Base-by-base conservation (phyloP, 805 yeast genomes). In the Saturnispora sanitii region DNA sequence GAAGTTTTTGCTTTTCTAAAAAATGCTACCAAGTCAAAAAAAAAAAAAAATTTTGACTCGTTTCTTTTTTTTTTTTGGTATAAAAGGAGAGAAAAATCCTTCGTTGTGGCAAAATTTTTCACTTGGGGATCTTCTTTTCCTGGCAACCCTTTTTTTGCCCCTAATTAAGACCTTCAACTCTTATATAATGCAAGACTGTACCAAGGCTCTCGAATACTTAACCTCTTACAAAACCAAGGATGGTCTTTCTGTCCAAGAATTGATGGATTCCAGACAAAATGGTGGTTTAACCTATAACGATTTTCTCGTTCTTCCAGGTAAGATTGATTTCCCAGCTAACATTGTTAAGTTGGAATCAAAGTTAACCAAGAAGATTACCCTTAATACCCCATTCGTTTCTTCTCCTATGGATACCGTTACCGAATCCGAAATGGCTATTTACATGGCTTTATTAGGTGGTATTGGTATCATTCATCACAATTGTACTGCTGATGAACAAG, bases 321-420 rank as follows among this genome's bases (percentile, higher is more conserved):
- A 86, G 70, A 84, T 90, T 58, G 73, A 77, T 55, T 88, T 88
- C 70, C 84, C 96, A 47, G 76, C 96, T 23, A 71, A 80, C 40
- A 67, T 53, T 18, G 96, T 92, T 46, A 66, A 68, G 37, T 71
- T 90, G 61, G 95, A 88, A 53, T 74, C 95, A 49, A 82, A 75
- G 64, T 71, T 92, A 65, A 90, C 98, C 59, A 88, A 82, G 71
- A 82, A 81, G 58, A 92, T 92, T 71, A 66, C 92, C 42, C 72
- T 92, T 66, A 87, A 82, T 71, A 71, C 95, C 35, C 98, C 98
- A 44, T 86, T 92, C 52, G 90, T 92, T 45, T 90, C 97, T 17
- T 86, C 97, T 56, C 98, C 98, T 54, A 92, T 92, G 98, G 98
- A 92, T 68, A 92, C 98, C 37, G 98, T 92, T 51, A 92, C 98